Conservation (phyloP, 768 basidiomycete genomes). For the Kwoniella heveanensis region DNA sequence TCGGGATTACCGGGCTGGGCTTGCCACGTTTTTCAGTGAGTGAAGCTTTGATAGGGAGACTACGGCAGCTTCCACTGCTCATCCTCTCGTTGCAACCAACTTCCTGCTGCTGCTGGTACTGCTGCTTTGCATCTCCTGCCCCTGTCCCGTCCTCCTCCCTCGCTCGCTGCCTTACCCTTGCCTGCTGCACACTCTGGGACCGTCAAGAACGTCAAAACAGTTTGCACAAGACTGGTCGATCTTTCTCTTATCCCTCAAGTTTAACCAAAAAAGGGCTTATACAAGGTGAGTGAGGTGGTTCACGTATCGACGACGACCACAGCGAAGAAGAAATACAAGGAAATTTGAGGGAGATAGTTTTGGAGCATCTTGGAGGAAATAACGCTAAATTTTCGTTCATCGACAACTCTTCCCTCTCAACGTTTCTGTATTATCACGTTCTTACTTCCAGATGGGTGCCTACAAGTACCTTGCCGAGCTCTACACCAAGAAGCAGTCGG, state of each 20-base stretch:
- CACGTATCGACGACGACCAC: not conserved
- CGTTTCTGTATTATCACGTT: too few relatives aligned
- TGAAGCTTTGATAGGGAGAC: too few relatives aligned
- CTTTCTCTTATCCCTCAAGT: conserved; percentile 25
- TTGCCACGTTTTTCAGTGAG: not conserved
- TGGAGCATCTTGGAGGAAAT: not conserved
- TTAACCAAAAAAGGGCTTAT: conserved; percentile 20
- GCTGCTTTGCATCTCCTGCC: not conserved
- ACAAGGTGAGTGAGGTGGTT: conserved; percentile 15
- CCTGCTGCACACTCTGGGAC: not conserved
- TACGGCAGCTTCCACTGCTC: not conserved
- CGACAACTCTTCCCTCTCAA: not conserved
- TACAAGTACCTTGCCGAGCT: conserved; percentile 88
- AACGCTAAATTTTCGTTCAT: not conserved
- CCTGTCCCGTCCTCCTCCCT: not conserved
- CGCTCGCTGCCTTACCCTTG: conserved; percentile 9
- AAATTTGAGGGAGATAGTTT: too few relatives aligned
- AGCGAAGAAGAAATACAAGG: too few relatives aligned
- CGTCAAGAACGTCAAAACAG: not conserved
- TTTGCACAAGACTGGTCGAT: not conserved
- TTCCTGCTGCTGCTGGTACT: conserved; percentile 1
- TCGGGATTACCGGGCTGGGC: not conserved
- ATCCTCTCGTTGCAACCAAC: not conserved
- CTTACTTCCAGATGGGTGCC: conserved; percentile 56
- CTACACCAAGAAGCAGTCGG: conserved; percentile 74